These are phyloP conservation scores for Zygoascus ofunaensis DNA, from an alignment of 805 yeast genomes.

Conservation along the genomic window DNA sequence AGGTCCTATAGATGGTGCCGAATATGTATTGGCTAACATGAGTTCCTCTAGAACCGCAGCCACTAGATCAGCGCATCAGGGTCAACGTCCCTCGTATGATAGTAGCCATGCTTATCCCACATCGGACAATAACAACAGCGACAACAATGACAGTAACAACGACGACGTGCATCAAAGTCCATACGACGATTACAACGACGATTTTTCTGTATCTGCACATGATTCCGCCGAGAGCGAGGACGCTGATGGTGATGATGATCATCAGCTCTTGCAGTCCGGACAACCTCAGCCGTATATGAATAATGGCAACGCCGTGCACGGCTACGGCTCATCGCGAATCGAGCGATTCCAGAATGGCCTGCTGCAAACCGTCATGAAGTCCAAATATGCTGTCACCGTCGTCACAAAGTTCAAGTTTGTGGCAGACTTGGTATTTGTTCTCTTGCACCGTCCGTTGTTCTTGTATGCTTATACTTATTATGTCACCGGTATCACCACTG, in stretches of 20 bases:
- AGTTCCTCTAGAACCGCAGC: not conserved
- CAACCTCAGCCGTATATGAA: not conserved
- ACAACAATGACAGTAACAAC: not conserved
- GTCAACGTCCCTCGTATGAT: conserved; percentile 18
- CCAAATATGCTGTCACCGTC: conserved; percentile 14
- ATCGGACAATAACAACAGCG: not conserved
- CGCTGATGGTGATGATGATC: not conserved
- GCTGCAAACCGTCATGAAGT: conserved; percentile 12
- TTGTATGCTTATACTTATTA: conserved; percentile 50
- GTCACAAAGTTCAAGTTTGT: conserved; percentile 22
- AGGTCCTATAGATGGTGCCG: conserved; percentile 27
- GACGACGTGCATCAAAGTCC: not conserved
- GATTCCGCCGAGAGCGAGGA: not conserved
- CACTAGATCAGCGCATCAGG: not conserved
- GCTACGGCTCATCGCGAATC: no score
- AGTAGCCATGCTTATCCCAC: conserved; percentile 16
- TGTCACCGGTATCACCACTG: conserved; percentile 52
- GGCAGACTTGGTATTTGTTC: conserved; percentile 36
- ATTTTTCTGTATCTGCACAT: not conserved
- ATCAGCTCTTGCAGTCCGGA: not conserved
- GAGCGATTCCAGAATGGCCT: conserved; percentile 1
- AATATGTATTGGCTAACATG: conserved; percentile 20
- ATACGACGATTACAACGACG: not conserved
- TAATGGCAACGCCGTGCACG: no score
- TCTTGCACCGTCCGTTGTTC: conserved; percentile 58